Base-by-base conservation (phyloP, 495 filamentous ascomycete genomes). In the Lichina pygmaea region DNA sequence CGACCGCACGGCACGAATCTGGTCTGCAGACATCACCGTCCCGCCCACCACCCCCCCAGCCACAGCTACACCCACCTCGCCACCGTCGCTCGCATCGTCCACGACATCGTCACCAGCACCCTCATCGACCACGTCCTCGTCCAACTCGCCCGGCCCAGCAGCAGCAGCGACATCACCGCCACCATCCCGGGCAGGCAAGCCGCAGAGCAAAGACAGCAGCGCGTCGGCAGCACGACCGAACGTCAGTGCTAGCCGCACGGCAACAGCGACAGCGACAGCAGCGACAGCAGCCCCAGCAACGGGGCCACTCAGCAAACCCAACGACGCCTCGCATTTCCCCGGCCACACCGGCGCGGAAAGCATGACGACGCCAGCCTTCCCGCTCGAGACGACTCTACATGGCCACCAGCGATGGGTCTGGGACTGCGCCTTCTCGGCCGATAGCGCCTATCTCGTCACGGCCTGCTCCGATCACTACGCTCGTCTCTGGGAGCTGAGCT, bases 341-440 rank as follows among this genome's bases (percentile, higher is more conserved):
- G 9, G 4, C 24, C 24, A 24, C 4, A 24, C 6, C 46, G 10
- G 13, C 33, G 46, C 45, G 4, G 12, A 24, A 2, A 16, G 8
- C 43, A 16, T 17, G 3, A 33, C 15, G 11, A 33, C 42, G 12
- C 61, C 66, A 8, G 74, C 63, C 47, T 92, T 70, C 68, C 77
- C 70, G 10, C 67, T 93, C 6, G 84, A 95, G 58, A 86, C 82
- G 6, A 92, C 83, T 3, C 70, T 97, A 2, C 75, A 78, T n/a
- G 78, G 79, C 46, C 89, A 97, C 58, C 89, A 97, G 59, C 77
- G 89, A 34, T 97, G 89, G 89, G 89, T 97, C 0, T 97, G 89
- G 89, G 89, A 97, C 59, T 97, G 89, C 57, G 89, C 89, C 3
- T 97, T 95, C 62, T 89, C 81, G 48, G 89, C 91, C 8, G 89